phyloP scores from a whole-genome alignment of 2,329 filamentous ascomycete genomes.

The Raffaelea deltoideospora region DNA sequence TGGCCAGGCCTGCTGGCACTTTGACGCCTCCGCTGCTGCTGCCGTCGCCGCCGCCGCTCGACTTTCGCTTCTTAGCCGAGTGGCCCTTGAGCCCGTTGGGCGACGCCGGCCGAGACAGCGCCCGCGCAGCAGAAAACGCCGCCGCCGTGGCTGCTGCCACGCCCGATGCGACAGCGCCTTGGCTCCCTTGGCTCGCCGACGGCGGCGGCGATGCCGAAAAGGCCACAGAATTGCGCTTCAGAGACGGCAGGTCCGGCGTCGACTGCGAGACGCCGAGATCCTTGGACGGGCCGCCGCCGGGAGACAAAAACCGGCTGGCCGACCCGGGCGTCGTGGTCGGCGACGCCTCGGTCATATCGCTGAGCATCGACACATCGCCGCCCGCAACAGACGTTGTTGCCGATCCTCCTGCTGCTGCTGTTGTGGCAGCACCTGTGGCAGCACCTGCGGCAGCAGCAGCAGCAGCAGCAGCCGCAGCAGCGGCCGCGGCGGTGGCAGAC shows the following conservation, averaged over 20 bases:
- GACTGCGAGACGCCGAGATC: slow-evolving; percentile 44
- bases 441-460: slow-evolving; percentile 6
- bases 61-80: slow-evolving; percentile 67
- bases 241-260: slow-evolving; percentile 44
- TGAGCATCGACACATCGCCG: background rate
- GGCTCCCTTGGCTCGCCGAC: background rate
- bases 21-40: too few species aligned
- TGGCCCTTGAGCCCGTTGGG: slow-evolving; percentile 50
- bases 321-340: background rate
- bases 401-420: slow-evolving; percentile 4
- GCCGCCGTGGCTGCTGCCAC: slow-evolving; percentile 4
- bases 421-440: slow-evolving; percentile 1
- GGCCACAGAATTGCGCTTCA: slow-evolving; percentile 34
- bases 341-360: background rate
- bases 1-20: slow-evolving; percentile 57
- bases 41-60: slow-evolving; percentile 46
- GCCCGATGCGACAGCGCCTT: background rate
- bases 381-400: background rate
- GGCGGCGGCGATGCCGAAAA: slow-evolving; percentile 3
- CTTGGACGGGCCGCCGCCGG: slow-evolving; percentile 15
- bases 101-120: slow-evolving; percentile 61
- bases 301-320: background rate
- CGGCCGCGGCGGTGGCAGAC: background rate
- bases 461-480: slow-evolving; percentile 3
- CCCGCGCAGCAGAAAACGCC: slow-evolving; percentile 18